Evolutionary conservation across 441 rosid species (phyloP).

Genomic region (Populus trichocarpa): DNA sequence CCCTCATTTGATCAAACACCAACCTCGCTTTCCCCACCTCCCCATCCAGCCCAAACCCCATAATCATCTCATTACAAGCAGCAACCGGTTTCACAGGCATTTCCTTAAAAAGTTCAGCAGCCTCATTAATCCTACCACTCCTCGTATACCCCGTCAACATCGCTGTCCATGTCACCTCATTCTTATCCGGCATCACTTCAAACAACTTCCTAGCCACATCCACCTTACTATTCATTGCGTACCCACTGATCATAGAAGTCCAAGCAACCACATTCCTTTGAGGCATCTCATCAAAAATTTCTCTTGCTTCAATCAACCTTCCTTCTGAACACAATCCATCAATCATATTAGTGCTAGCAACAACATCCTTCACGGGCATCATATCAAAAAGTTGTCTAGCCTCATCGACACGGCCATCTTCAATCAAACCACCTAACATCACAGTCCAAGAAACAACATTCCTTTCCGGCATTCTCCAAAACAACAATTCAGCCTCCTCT

Average conservation of each 20-base stretch:
- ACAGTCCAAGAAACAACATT: slow-evolving; percentile 72
- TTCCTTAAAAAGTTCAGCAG: slow-evolving; percentile 41
- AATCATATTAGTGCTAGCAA: slow-evolving; percentile 41
- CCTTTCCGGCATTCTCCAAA: slow-evolving; percentile 48
- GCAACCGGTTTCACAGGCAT: slow-evolving; percentile 46
- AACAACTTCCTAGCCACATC: slow-evolving; percentile 55
- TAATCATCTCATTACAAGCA: slow-evolving; percentile 59
- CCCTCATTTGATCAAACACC: slow-evolving; percentile 55
- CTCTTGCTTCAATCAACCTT: slow-evolving; percentile 27
- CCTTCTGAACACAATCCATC: slow-evolving; percentile 31
- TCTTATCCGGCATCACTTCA: slow-evolving; percentile 63
- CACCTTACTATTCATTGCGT: slow-evolving; percentile 50
- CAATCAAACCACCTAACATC: slow-evolving; percentile 58
- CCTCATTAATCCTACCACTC: slow-evolving; percentile 52
- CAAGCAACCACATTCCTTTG: slow-evolving; percentile 56
- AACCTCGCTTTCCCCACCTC: slow-evolving; percentile 54
- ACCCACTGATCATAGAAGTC: slow-evolving; percentile 68
- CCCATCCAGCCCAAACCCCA: slow-evolving; percentile 43
- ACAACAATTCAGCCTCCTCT: slow-evolving; percentile 42
- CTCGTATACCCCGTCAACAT: slow-evolving; percentile 62
- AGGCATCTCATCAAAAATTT: slow-evolving; percentile 35
- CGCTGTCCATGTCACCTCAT: slow-evolving; percentile 62
- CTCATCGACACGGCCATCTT: slow-evolving; percentile 52
- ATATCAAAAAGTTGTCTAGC: slow-evolving; percentile 49
- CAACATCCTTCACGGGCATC: slow-evolving; percentile 33